Evolutionary conservation across 2,329 filamentous ascomycete species (phyloP).

Genomic region (Hymenoscyphus fraxineus): DNA sequence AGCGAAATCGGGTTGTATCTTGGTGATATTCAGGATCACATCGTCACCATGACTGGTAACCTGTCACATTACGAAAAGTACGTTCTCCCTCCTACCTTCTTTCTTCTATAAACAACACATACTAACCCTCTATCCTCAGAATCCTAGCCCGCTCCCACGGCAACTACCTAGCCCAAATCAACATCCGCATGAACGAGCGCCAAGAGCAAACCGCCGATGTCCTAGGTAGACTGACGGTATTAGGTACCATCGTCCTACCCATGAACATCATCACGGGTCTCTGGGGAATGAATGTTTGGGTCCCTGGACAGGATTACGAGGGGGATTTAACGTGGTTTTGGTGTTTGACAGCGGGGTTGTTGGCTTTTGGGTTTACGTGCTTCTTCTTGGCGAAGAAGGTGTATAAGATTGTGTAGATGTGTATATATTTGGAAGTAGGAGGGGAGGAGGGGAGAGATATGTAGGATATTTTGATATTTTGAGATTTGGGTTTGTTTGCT

Average conservation of each 20-base stretch:
- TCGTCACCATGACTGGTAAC: constrained; percentile 97
- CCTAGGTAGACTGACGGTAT: constrained; percentile 86
- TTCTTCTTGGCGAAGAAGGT: constrained; percentile 42
- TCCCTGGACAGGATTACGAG: constrained; percentile 84
- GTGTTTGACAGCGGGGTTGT: constrained; percentile 67
- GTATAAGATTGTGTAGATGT: constrained; percentile 32
- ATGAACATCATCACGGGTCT: constrained; percentile 99
- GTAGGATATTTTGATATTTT: not conserved
- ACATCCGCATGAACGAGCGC: constrained; percentile 97
- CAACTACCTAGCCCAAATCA: constrained; percentile 99
- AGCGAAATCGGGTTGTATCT: constrained; percentile 97
- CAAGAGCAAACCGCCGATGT: constrained; percentile 95
- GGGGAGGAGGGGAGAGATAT: not conserved
- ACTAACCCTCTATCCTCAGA: constrained; percentile 42
- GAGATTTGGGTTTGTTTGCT: no score
- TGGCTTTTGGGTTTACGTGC: constrained; percentile 75
- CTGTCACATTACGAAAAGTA: constrained; percentile 94
- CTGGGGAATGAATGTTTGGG: constrained; percentile 98
- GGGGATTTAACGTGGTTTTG: constrained; percentile 72
- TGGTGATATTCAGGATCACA: constrained; percentile 98
- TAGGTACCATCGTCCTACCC: constrained; percentile 93
- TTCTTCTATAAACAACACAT: not conserved
- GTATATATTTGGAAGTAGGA: not conserved
- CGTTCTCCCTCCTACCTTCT: constrained; percentile 34
- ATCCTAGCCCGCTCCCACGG: constrained; percentile 87